Evolutionary conservation across 2,329 filamentous ascomycete genomes (phyloP).

Genomic region (Aspergillus hiratsukae): DNA sequence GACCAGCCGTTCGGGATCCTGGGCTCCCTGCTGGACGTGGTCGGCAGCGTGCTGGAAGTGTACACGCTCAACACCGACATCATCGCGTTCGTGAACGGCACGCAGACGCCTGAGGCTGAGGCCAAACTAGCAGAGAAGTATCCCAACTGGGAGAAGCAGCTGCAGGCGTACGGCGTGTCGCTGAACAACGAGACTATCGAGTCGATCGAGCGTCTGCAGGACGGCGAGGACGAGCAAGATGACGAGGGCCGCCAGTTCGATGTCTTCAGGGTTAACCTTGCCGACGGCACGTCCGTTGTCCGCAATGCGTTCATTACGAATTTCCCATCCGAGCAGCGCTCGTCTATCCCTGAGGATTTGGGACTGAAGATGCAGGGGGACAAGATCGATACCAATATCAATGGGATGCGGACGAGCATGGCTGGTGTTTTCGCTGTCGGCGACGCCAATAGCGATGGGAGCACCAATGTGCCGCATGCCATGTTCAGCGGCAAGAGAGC

Average conservation of each 20-base stretch:
- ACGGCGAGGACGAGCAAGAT: slow-evolving; percentile 27
- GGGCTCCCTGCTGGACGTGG: slow-evolving; percentile 41
- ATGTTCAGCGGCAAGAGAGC: slow-evolving; percentile 57
- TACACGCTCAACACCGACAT: slow-evolving; percentile 53
- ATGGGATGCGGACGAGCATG: slow-evolving; percentile 50
- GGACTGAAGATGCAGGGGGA: slow-evolving; percentile 45
- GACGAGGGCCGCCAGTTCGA: slow-evolving; percentile 44
- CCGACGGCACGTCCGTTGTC: slow-evolving; percentile 41
- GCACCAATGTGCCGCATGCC: slow-evolving; percentile 59
- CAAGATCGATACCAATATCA: slow-evolving; percentile 43
- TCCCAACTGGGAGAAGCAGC: slow-evolving; percentile 48
- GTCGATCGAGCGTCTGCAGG: slow-evolving; percentile 44
- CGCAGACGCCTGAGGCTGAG: slow-evolving; percentile 46
- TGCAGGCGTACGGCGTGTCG: slow-evolving; percentile 48
- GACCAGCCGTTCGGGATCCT: slow-evolving; percentile 56
- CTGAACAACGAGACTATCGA: slow-evolving; percentile 55
- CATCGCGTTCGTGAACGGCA: slow-evolving; percentile 57
- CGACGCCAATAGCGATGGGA: slow-evolving; percentile 57
- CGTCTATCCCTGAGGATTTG: slow-evolving; percentile 44
- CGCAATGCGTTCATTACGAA: slow-evolving; percentile 52
- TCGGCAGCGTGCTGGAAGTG: slow-evolving; percentile 49
- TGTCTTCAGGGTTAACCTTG: slow-evolving; percentile 53
- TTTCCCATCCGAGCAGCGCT: slow-evolving; percentile 47
- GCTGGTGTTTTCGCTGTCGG: slow-evolving; percentile 55
- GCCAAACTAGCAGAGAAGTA: slow-evolving; percentile 37